phyloP scores from a whole-genome alignment of 148 eudicot species.

The Amaranthus cruentus region DNA sequence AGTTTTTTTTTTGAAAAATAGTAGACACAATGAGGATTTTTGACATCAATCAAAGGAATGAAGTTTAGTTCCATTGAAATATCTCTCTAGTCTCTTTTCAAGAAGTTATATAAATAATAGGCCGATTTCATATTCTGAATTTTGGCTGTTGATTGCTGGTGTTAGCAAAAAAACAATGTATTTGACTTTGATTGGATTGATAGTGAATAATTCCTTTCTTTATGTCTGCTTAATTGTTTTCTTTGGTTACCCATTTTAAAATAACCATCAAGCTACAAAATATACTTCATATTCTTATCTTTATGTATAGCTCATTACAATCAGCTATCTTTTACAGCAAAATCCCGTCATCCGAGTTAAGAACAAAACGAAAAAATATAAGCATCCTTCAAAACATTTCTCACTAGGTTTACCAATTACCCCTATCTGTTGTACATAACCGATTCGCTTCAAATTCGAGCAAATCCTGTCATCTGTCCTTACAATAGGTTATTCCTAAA shows the following conservation, averaged over 20 bases:
- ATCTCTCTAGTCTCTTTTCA: constrained; percentile 7
- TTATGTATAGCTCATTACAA: background rate
- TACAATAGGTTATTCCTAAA: constrained; percentile 32
- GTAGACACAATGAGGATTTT: constrained; percentile 27
- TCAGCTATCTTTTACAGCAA: too few relatives aligned
- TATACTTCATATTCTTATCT: background rate
- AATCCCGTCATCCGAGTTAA: too few relatives aligned
- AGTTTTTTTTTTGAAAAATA: constrained; percentile 27
- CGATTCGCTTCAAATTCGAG: background rate
- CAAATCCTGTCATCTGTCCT: background rate
- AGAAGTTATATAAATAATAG: constrained; percentile 22
- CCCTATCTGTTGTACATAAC: too few relatives aligned
- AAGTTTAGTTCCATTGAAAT: constrained; percentile 17
- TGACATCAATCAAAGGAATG: constrained; percentile 19
- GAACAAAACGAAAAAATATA: too few relatives aligned
- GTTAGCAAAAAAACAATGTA: constrained; percentile 16
- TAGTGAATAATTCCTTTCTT: constrained; percentile 26
- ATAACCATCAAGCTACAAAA: background rate
- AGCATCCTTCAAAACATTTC: too few relatives aligned
- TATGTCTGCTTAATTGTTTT: constrained; percentile 8
- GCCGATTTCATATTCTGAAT: constrained; percentile 21
- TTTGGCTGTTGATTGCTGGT: constrained; percentile 24
- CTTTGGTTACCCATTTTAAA: background rate
- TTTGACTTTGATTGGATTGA: constrained; percentile 24
- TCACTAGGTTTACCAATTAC: too few relatives aligned